Evolutionary conservation across 805 yeast species (phyloP).

Genomic region (Cyberlindnera japonica): DNA sequence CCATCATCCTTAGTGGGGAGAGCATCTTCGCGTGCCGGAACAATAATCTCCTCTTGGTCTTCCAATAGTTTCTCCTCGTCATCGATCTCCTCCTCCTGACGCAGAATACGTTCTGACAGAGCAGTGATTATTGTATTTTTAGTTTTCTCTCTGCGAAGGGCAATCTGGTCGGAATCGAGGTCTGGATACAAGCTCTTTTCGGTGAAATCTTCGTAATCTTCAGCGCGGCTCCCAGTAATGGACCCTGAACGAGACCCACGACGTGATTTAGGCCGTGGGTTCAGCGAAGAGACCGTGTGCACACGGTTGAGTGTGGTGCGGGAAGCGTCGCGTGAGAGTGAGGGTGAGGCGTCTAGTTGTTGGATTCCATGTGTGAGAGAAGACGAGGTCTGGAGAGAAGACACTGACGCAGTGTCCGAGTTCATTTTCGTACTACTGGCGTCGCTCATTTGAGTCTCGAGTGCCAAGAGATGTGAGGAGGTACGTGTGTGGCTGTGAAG

Average conservation of each 20-base stretch:
- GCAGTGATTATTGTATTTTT: conserved; percentile 41
- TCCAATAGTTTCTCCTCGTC: conserved; percentile 7
- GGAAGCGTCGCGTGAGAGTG: not conserved
- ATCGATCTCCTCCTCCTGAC: conserved; percentile 5
- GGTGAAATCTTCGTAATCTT: conserved; percentile 16
- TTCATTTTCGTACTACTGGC: too few relatives aligned
- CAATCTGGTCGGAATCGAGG: conserved; percentile 34
- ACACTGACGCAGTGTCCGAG: too few relatives aligned
- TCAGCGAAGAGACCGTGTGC: conserved; percentile 12
- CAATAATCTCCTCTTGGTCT: not conserved
- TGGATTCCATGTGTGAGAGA: not conserved
- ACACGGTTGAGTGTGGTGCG: not conserved
- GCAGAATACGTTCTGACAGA: conserved; percentile 21
- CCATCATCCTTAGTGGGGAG: conserved; percentile 41
- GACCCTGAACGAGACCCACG: conserved; percentile 4
- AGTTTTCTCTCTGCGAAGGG: conserved; percentile 41
- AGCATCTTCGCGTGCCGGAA: conserved; percentile 24
- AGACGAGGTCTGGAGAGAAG: too few relatives aligned
- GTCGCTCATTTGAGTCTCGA: too few relatives aligned
- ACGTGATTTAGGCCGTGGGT: conserved; percentile 12
- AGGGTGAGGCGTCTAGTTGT: not conserved
- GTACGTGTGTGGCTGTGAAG: too few relatives aligned
- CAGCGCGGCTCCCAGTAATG: conserved; percentile 2
- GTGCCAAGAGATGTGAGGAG: too few relatives aligned
- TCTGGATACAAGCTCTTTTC: conserved; percentile 37